These are phyloP conservation scores for Patellaria atrata DNA, from an alignment of 495 filamentous ascomycete species.

Conservation along the genomic window DNA sequence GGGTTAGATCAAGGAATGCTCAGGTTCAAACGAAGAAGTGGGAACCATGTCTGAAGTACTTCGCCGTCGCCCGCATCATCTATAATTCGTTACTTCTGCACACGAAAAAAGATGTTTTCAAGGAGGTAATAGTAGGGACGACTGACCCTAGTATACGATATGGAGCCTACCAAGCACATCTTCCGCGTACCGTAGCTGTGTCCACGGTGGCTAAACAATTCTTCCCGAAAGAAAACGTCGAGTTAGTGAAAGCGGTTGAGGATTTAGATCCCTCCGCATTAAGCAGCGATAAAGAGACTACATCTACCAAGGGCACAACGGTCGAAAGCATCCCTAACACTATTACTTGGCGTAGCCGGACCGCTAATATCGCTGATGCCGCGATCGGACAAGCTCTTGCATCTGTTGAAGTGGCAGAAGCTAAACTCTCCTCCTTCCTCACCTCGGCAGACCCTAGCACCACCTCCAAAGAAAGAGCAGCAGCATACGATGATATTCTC, in stretches of 20 bases:
- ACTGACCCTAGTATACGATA: conserved; percentile 91
- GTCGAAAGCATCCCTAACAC: conserved; percentile 44
- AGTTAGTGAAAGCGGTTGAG: conserved; percentile 51
- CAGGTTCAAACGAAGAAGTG: conserved; percentile 36
- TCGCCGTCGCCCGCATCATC: conserved; percentile 63
- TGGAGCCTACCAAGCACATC: conserved; percentile 69
- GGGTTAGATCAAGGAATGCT: conserved; percentile 13
- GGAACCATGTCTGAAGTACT: conserved; percentile 61
- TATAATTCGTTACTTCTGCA: conserved; percentile 61
- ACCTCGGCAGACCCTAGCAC: conserved; percentile 37
- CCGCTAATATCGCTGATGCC: conserved; percentile 79
- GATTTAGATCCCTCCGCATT: conserved; percentile 58
- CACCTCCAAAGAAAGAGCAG: conserved; percentile 43
- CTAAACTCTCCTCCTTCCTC: conserved; percentile 43
- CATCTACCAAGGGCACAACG: conserved; percentile 16
- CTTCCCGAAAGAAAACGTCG: conserved; percentile 47
- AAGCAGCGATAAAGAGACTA: too few relatives aligned
- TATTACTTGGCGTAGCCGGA: conserved; percentile 79
- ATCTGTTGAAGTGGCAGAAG: conserved; percentile 39
- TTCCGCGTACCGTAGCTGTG: conserved; percentile 69
- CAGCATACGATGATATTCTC: conserved; percentile 83
- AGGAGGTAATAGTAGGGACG: conserved; percentile 68
- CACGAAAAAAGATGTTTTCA: conserved; percentile 57
- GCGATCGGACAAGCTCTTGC: conserved; percentile 66
- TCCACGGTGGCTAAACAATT: conserved; percentile 60